Conservation (phyloP, 352 stramenopile genomes). For the Globisporangium yorkense region DNA sequence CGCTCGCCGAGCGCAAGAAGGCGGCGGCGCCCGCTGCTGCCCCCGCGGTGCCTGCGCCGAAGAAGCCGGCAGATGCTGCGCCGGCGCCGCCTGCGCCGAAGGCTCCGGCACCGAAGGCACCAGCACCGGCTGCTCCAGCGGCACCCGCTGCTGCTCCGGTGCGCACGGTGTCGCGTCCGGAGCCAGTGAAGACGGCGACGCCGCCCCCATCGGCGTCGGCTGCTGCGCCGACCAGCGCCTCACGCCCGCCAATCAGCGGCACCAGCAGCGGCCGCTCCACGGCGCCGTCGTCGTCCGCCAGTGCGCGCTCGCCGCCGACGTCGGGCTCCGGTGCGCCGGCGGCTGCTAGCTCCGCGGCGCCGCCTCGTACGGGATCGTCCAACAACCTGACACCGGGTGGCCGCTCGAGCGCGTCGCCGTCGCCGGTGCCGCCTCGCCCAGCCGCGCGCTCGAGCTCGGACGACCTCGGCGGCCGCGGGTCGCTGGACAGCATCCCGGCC, state of each 20-base stretch:
- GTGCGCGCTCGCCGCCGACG: slow-evolving; percentile 20
- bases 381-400: neutral
- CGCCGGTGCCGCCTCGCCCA: slow-evolving; percentile 1
- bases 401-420: slow-evolving; percentile 5
- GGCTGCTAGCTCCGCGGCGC: slow-evolving; percentile 10
- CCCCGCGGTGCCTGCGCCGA: slow-evolving; percentile 13
- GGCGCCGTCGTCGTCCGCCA: slow-evolving; percentile 17
- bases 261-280: slow-evolving; percentile 3
- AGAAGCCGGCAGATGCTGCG: slow-evolving; percentile 18
- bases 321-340: slow-evolving; percentile 19
- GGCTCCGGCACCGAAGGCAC: slow-evolving; percentile 1
- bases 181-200: slow-evolving; percentile 9
- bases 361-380: slow-evolving; percentile 2
- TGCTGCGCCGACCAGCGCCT: neutral
- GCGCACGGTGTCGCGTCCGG: slow-evolving; percentile 9
- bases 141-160: neutral
- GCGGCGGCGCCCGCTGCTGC: slow-evolving; percentile 10
- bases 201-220: slow-evolving; percentile 9
- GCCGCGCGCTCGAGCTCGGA: slow-evolving; percentile 16
- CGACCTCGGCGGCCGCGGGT: slow-evolving; percentile 29
- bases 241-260: slow-evolving; percentile 3
- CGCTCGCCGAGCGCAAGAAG: slow-evolving; percentile 49
- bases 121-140: slow-evolving; percentile 3
- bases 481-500: slow-evolving; percentile 40
- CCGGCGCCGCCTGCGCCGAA: neutral